Evolutionary conservation across 768 basidiomycete species (phyloP), one percentile per base, ranked within the genome.

Genomic region (Termitomyces sp.): DNA sequence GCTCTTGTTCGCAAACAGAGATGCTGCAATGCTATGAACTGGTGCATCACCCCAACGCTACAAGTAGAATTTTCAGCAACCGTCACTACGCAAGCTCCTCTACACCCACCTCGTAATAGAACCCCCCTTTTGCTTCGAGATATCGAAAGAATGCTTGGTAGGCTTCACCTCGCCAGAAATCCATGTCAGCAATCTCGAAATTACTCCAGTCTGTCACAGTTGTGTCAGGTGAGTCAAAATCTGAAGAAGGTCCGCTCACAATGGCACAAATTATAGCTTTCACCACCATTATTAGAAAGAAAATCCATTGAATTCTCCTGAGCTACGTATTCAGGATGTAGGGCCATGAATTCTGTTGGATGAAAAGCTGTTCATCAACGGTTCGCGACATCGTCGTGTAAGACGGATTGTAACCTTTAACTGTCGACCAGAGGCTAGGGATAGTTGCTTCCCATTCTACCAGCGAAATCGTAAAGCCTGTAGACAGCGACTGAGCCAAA

Each of bases 161-260:
- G 0, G 92, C 89, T 65, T 92, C 86, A 1, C 83, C 79, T 60
- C 94, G 79, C 92, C 93, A 96, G 70, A 96, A 92, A 65, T 92
- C 86, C 79, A 97, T 85, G 68, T 88, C 86, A 3, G 85, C 94
- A 61, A 98, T 96, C 74, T 96, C 94, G 67, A 96, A 96, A 72
- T 94, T 96, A 67, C 86, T 90, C 92, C 92, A 94, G 73, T 87
- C 89, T 91, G 57, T 2, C 56, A 52, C 7, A 3, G 12, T 31
- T 2, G 32, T 31, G 42, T 38, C 48, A 48, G 8, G 11, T n/a
- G 12, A 42, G 20, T 43, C 15, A 32, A 14, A 34, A 14, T 29
- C 25, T 37, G 11, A 20, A 15, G 49, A 25, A 46, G 47, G 40
- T 20, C 29, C 32, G 61, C 79, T 66, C 66, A 87, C 85, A 89